A percentile compares a stretch with the other conserved stretches of the same genome.
These are phyloP conservation scores for Thielaviopsis populi DNA, from an alignment of 2,329 filamentous ascomycete species.

Conservation along the genomic window DNA sequence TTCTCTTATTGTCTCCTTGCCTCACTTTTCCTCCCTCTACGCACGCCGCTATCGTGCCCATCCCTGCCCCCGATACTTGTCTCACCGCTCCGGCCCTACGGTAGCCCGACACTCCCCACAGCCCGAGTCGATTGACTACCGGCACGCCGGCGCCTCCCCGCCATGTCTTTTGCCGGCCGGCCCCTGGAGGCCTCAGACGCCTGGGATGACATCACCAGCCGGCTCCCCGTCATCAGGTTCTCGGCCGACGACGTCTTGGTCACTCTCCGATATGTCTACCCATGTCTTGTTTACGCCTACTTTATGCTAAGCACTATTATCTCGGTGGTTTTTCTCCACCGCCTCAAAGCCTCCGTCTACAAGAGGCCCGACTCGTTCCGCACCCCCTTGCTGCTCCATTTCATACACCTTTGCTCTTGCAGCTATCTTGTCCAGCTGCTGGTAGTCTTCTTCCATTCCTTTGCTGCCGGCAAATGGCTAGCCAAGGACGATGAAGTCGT, in stretches of 20 bases:
- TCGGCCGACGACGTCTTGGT: constrained; percentile 6
- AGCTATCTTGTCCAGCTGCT: constrained; percentile 36
- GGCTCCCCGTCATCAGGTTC: not conserved
- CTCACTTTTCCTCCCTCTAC: not conserved
- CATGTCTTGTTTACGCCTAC: constrained; percentile 40
- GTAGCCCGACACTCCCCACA: not conserved
- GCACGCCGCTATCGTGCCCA: not conserved
- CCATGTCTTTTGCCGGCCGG: constrained; percentile 2
- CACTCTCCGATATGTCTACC: constrained; percentile 40
- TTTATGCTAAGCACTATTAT: constrained; percentile 38
- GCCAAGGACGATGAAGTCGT: constrained; percentile 37
- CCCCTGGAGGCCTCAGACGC: not conserved
- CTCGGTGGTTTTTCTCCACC: constrained; percentile 39
- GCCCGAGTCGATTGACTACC: not conserved
- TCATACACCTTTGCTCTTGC: constrained; percentile 6
- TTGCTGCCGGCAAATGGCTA: constrained; percentile 27
- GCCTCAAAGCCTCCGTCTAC: constrained; percentile 25
- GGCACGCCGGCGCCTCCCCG: not conserved
- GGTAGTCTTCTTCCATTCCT: constrained; percentile 26
- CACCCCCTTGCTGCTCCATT: constrained; percentile 22
- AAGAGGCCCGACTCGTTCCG: constrained; percentile 26
- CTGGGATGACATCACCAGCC: not conserved
- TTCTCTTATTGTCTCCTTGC: not conserved
- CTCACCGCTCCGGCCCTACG: not conserved
- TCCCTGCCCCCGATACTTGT: not conserved